Conservation (phyloP, 2,329 filamentous ascomycete species). For the Neospermospora avenae region DNA sequence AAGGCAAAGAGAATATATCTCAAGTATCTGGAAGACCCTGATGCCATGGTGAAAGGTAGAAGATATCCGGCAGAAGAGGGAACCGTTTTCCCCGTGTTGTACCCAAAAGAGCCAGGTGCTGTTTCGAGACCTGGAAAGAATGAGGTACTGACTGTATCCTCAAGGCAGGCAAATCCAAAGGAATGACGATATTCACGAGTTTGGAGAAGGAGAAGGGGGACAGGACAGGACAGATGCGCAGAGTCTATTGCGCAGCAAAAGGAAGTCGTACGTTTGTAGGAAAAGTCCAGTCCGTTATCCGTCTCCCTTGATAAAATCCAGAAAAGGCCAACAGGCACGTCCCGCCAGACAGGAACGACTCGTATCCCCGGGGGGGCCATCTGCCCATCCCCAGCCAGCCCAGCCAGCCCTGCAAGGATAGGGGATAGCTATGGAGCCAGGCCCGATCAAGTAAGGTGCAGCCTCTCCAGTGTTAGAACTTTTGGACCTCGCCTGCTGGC, state of each 20-base stretch:
- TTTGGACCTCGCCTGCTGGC: too few species aligned
- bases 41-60: conserved; percentile 30
- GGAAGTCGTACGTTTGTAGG: too few species aligned
- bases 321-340: not conserved
- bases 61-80: conserved; percentile 10
- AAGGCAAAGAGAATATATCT: conserved; percentile 78
- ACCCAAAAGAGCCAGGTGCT: conserved; percentile 12
- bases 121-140: not conserved
- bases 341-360: too few species aligned
- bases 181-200: conserved; percentile 2
- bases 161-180: conserved; percentile 12
- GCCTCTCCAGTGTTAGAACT: too few species aligned
- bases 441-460: not conserved
- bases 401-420: not conserved
- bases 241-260: too few species aligned
- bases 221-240: not conserved
- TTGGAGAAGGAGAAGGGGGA: not conserved
- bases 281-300: conserved; percentile 10
- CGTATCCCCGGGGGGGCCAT: too few species aligned
- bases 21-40: conserved; percentile 59
- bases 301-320: not conserved
- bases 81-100: conserved; percentile 4
- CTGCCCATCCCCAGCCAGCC: not conserved
- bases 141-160: conserved; percentile 7
- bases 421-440: not conserved